Evolutionary conservation across 768 basidiomycete species (phyloP), one percentile per base, ranked within the genome.

Genomic region (Tulasnella calospora): DNA sequence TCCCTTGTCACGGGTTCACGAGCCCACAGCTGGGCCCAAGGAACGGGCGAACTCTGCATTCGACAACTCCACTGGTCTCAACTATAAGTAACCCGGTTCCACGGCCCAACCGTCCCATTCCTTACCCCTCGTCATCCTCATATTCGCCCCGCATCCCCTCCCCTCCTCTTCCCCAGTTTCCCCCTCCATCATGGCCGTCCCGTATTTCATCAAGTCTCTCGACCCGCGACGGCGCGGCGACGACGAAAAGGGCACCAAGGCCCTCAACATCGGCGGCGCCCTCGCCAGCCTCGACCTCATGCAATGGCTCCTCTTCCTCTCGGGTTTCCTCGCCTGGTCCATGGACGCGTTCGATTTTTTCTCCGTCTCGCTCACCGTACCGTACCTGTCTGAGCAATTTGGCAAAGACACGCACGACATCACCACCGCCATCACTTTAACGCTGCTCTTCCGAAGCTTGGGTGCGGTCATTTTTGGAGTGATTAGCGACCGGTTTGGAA

Each of bases 381-480:
- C 82, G 3, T 79, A 78, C 3, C 83, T 86, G 10, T 79, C 81
- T 9, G 78, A 79, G 35, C 81, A 82, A 41, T 79, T 79, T 33
- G 44, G 71, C 40, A 36, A 40, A 36, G 44, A 57, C 46, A 46
- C 79, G 72, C 71, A 82, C 75, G 44, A 77, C 35, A 72, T 79
- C 23, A 93, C 94, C 71, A 90, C 91, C 27, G 89, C 94, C 6
- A 96, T 99, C 82, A 98, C 96, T 8, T 87, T 98, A 72, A 98
- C 96, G 0, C 87, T 99, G 0, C 89, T 99, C n/a, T 92, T 98
- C 87, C 90, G 96, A 79, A 92, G 93, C 6, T 85, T 89, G 73
- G 85, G 86, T 1, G 85, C 84, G 3, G 51, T 80, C 61, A 73
- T 79, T 23, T 80, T 81, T 44, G 80, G 71, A 41, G 27, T 78